Conservation (phyloP, 228 moss, liverwort and hornwort genomes). For the Sphagnum magellanicum region DNA sequence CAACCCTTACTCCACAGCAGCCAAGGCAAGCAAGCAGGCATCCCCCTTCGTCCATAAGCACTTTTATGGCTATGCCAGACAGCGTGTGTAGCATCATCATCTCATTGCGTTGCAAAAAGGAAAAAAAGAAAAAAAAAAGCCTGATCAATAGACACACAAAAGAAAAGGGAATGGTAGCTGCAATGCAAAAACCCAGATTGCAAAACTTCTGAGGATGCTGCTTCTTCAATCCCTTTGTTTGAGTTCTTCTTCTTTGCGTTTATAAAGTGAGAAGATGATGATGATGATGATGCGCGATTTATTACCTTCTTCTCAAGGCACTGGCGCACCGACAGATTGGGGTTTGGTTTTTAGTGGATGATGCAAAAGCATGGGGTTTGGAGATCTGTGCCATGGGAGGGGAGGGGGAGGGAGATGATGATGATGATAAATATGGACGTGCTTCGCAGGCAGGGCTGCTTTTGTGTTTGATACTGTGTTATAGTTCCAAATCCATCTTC, state of each 20-base stretch:
- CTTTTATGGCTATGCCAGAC: conserved; percentile 42
- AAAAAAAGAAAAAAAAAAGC: not conserved
- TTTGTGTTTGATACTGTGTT: conserved; percentile 44
- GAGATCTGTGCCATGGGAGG: conserved; percentile 75
- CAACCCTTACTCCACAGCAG: conserved; percentile 90
- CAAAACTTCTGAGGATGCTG: not conserved
- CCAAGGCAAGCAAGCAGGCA: conserved; percentile 99
- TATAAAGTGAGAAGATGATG: conserved; percentile 35
- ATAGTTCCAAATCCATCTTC: conserved; percentile 70
- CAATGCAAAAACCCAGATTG: conserved; percentile 11
- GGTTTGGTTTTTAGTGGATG: conserved; percentile 56
- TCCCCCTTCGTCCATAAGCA: conserved; percentile 63
- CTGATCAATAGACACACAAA: not conserved
- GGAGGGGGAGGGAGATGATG: conserved; percentile 17
- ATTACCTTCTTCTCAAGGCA: conserved; percentile 44
- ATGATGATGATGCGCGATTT: not conserved
- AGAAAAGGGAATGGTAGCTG: not conserved
- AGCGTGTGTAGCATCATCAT: conserved; percentile 16
- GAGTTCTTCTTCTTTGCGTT: conserved; percentile 19
- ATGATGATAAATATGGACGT: conserved; percentile 10
- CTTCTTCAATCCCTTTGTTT: conserved; percentile 36
- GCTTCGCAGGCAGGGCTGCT: conserved; percentile 46
- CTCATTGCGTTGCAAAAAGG: conserved; percentile 15
- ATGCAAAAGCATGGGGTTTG: conserved; percentile 67
- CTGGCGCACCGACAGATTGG: conserved; percentile 32